Evolutionary conservation across 352 stramenopile species (phyloP).

Genomic region (Phytophthora pseudosyringae): DNA sequence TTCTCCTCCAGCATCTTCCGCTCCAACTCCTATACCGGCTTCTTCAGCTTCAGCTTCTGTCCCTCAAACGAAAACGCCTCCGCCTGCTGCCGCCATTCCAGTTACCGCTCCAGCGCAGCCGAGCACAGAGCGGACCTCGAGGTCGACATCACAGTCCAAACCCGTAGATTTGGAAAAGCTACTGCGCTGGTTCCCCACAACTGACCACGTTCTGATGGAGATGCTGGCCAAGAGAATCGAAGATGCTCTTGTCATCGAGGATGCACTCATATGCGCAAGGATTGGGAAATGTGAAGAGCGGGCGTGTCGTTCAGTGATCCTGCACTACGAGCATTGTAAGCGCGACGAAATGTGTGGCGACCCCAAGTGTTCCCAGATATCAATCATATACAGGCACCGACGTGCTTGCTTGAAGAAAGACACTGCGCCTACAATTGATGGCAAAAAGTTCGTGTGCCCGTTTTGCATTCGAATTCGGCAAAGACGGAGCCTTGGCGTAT

Average conservation of each 20-base stretch:
- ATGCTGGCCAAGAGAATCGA: constrained; percentile 38
- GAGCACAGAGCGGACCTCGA: background rate
- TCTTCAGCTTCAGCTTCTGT: constrained; percentile 10
- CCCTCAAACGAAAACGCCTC: background rate
- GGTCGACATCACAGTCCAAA: constrained; percentile 5
- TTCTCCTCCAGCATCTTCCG: constrained; percentile 3
- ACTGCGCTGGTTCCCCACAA: constrained; percentile 40
- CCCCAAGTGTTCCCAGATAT: constrained; percentile 35
- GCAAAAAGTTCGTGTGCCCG: constrained; percentile 35
- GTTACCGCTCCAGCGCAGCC: background rate
- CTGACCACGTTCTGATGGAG: constrained; percentile 28
- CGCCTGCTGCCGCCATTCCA: background rate
- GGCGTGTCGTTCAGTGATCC: constrained; percentile 29
- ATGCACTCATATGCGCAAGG: constrained; percentile 48
- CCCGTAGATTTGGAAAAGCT: constrained; percentile 35
- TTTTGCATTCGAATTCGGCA: constrained; percentile 55
- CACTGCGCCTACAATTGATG: constrained; percentile 5
- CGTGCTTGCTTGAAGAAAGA: constrained; percentile 36
- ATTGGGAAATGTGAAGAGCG: constrained; percentile 40
- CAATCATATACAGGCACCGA: constrained; percentile 34
- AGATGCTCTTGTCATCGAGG: constrained; percentile 40
- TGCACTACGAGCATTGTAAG: constrained; percentile 50
- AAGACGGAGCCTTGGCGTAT: constrained; percentile 37
- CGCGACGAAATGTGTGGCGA: constrained; percentile 32
- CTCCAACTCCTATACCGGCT: constrained; percentile 3